Base-by-base conservation (phyloP, 495 filamentous ascomycete genomes). In the Neurospora sp. region DNA sequence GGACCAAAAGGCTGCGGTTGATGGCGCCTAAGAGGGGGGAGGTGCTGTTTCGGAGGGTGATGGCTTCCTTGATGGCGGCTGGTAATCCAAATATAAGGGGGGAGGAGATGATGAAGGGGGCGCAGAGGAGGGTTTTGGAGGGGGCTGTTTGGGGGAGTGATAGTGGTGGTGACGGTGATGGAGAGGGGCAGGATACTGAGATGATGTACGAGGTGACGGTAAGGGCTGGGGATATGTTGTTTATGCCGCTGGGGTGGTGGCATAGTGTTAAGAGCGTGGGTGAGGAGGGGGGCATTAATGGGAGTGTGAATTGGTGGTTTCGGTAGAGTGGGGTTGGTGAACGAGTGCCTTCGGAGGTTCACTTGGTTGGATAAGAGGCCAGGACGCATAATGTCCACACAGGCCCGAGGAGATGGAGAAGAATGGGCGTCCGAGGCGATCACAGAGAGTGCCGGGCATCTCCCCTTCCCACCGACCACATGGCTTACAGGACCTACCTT, bases 181-280 rank as follows among this genome's bases (percentile, higher is more conserved):
- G 53, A 2, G 46, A 35, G 7, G 53, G 53, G 31, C 72, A 73
- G 2, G 73, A 71, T 4, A 35, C 31, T 5, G 81, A 75, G 3
- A 75, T 79, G 4, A 44, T 78, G 9, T 46, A 70, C 40, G 76
- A 96, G 75, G 90, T 86, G 12, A 71, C 76, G n/a, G 76, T 97
- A 40, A 78, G 81, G 3, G 81, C 85, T 16, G 90, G 92, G 0
- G 94, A 98, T 84, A 89, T 85, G 0, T 72, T 98, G 59, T 98
- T 95, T 78, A 94, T 99, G 71, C 96, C 95, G 0, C 89, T 88
- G 73, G 93, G 93, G 14, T 99, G 94, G 94, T 99, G 96, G 96
- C 96, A 99, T 86, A 94, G 92, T 78, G 89, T 99, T 69, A 91
- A 88, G 77, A 93, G 94, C 27, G 76, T 89, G 70, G 76, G 71